Base-by-base conservation (phyloP, 257 asterid species). In the Penstemon davidsonii region DNA sequence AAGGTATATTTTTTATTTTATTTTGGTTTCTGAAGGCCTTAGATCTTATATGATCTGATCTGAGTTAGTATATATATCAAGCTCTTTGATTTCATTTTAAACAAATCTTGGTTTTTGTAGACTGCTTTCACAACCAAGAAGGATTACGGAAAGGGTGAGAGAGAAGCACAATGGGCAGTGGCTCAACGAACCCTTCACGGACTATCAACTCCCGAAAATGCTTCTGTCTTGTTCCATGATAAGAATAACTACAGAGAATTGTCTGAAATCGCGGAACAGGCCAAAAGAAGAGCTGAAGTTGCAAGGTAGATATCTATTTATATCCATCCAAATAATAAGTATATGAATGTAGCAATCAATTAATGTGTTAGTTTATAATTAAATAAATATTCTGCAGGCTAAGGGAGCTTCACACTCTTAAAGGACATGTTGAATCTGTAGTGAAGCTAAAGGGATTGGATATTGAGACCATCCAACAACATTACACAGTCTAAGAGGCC, bases 201-300 rank as follows among this genome's bases (percentile, higher is more conserved):
- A 18, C 87, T 84, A 40, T 84, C 74, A n/a, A 71, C 82, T n/a
- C 73, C 87, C 4, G 81, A 73, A 1, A 25, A 25, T 3, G 37
- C 78, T 55, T 67, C 87, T 1, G 75, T 64, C 6, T 37, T 76
- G 37, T 79, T 71, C 57, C 58, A 64, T 9, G 86, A 79, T 66
- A 79, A 81, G 50, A 81, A 66, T 68, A 77, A 53, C 76, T 76
- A 79, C 74, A 62, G 73, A 12, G 89, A 84, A 49, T 69, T 82
- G 79, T 84, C 89, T 46, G 85, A 81, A 71, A 79, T 84, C 5
- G 90, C 87, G 5, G 90, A 84, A 66, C 87, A 84, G 62, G 90
- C 90, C 19, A 84, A 84, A 64, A 62, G 84, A 37, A 84, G 90
- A 11, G 87, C 87, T 75, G 90, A 84, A 73, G 79, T 84, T 25